Base-by-base conservation (phyloP, 2,329 filamentous ascomycete species). In the Diplodia seriata region DNA sequence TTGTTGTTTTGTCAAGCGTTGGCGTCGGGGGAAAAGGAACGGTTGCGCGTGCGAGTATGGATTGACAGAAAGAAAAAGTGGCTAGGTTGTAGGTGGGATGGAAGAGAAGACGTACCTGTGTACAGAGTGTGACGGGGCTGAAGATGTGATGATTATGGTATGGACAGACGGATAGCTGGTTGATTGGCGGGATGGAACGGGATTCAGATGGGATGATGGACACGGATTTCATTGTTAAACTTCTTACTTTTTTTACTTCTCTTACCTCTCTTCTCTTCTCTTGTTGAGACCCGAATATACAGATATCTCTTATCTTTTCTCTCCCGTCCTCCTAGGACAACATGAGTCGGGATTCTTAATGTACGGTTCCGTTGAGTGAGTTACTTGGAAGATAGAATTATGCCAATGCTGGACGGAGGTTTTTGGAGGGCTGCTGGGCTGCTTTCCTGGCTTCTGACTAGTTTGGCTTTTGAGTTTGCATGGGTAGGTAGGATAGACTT, bases 71-170 rank as follows among this genome's bases (percentile, higher is more conserved):
- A n/a, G 20, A 12, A 43, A n/a, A 47, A 18, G 33, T 38, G 40
- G 20, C 36, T 15, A 2, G 57, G 43, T 23, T 20, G 38, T n/a
- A 36, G 8, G 50, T 8, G 38, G 3, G 43, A 14, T 8, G 40
- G 56, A 23, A 26, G 26, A 29, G 43, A 38, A 26, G 43, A 33
- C 5, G 36, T 47, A 20, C 8, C 20, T 36, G 57, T 62, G 43
- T 50, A 18, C 15, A 33, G 53, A 4, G 33, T 43, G 31, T 43
- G 26, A n/a, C 6, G 29, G 29, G 18, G 15, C 4, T 62, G n/a
- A 62, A 62, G 57, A 62, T 26, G 57, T 50, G 57, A 59, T 59
- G 56, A 62, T 40, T 47, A 47, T 47, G 43, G 43, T 47, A 47
- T 14, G 7, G 56, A 47, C 12, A 23, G 56, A 12, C 23, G 56